Conservation (phyloP, 2,329 filamentous ascomycete genomes). For the Scytalidium lignicola region DNA sequence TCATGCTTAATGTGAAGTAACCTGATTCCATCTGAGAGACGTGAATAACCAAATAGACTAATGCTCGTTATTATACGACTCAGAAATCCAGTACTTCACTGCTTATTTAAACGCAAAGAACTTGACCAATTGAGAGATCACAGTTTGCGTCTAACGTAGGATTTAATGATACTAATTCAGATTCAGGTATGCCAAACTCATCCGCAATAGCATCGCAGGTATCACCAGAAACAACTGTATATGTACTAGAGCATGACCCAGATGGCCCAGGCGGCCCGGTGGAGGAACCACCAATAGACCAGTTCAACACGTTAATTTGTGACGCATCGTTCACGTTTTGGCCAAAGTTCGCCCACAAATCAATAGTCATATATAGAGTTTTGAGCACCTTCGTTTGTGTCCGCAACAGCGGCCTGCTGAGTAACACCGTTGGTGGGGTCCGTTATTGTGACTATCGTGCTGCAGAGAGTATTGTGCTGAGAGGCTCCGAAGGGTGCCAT, state of each 20-base stretch:
- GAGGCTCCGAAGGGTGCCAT: not conserved
- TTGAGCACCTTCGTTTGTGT: not conserved
- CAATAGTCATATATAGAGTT: not conserved
- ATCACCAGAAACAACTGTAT: constrained; percentile 3
- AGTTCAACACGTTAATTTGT: not conserved
- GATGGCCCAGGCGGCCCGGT: not conserved
- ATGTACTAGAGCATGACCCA: not conserved
- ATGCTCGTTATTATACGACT: too few relatives aligned
- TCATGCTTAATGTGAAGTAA: too few relatives aligned
- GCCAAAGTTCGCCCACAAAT: not conserved
- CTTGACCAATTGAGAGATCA: not conserved
- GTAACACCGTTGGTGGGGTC: not conserved
- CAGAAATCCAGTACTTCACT: too few relatives aligned
- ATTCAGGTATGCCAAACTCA: constrained; percentile 1
- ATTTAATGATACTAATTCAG: constrained; percentile 2
- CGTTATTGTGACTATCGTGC: not conserved
- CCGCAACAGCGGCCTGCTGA: not conserved
- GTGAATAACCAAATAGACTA: too few relatives aligned
- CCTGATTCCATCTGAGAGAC: too few relatives aligned
- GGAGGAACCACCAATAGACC: not conserved
- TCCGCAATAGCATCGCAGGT: constrained; percentile 2
- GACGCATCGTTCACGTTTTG: not conserved
- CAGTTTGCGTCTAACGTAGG: not conserved
- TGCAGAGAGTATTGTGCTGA: not conserved
- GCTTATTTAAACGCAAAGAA: not conserved